Conservation (phyloP, 805 yeast genomes). For the Zygosaccharomyces bisporus region DNA sequence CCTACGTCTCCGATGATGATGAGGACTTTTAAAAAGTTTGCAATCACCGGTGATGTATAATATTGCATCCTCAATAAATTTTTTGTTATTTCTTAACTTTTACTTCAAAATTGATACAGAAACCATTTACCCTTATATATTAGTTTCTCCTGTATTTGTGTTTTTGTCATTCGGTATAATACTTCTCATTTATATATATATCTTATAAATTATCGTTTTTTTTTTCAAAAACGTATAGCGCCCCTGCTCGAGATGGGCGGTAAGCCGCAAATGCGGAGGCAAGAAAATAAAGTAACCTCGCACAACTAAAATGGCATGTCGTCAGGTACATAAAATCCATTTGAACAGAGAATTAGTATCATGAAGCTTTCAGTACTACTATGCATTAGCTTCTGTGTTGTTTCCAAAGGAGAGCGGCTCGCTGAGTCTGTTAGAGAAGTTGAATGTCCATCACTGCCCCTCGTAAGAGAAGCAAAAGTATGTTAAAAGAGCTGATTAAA, state of each 20-base stretch:
- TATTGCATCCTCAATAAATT: constrained; percentile 16
- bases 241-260: neutral
- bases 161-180: constrained; percentile 11
- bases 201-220: constrained; percentile 5
- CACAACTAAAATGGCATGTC: too few relatives aligned
- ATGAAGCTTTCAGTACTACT: neutral
- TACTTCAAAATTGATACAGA: constrained; percentile 15
- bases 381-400: neutral
- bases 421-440: constrained; percentile 22
- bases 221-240: neutral
- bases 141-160: constrained; percentile 14
- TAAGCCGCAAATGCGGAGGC: neutral
- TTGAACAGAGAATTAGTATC: neutral
- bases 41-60: constrained; percentile 9
- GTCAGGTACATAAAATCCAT: neutral
- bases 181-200: constrained; percentile 6
- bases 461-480: constrained; percentile 25
- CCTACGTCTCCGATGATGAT: constrained; percentile 89
- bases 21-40: constrained; percentile 61
- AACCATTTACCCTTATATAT: constrained; percentile 17
- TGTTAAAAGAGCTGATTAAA: neutral
- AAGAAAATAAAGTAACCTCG: neutral
- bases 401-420: neutral
- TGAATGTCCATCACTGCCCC: constrained; percentile 28
- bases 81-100: neutral